phyloP scores from a whole-genome alignment of 352 stramenopile genomes.

The Phytophthora capsici region DNA sequence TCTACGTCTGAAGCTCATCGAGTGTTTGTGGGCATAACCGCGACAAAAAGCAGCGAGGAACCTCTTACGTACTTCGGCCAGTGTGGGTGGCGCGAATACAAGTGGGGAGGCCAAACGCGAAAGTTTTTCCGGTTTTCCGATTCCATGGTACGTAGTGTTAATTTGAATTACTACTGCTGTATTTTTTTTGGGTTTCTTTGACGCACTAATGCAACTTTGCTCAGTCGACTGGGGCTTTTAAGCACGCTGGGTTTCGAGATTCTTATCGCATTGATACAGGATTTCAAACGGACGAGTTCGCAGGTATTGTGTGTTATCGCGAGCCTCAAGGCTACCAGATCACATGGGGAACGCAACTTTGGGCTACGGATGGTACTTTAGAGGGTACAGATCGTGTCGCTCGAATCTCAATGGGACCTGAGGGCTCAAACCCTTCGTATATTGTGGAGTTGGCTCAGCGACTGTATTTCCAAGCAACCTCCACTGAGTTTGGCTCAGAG shows the following conservation, averaged over 20 bases:
- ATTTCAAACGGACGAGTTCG: slow-evolving; percentile 64
- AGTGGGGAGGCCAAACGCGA: slow-evolving; percentile 67
- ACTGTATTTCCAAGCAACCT: slow-evolving; percentile 81
- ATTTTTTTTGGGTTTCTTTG: background rate
- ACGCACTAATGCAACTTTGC: slow-evolving; percentile 6
- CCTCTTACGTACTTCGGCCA: slow-evolving; percentile 81
- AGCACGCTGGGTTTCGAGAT: slow-evolving; percentile 82
- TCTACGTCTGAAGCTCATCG: slow-evolving; percentile 69
- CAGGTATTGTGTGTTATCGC: slow-evolving; percentile 80
- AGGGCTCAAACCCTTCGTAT: slow-evolving; percentile 40
- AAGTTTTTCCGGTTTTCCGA: slow-evolving; percentile 89
- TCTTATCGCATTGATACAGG: slow-evolving; percentile 62
- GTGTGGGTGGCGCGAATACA: slow-evolving; percentile 86
- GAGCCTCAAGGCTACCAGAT: slow-evolving; percentile 15
- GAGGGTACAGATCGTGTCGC: slow-evolving; percentile 66
- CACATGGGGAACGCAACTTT: slow-evolving; percentile 66
- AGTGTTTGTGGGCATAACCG: slow-evolving; percentile 49
- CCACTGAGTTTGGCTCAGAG: slow-evolving; percentile 58
- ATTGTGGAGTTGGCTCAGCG: slow-evolving; percentile 46
- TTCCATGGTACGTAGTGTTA: slow-evolving; percentile 47
- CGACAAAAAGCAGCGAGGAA: slow-evolving; percentile 33
- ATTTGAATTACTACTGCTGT: no score
- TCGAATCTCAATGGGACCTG: slow-evolving; percentile 41
- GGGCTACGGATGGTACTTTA: slow-evolving; percentile 81
- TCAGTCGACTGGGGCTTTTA: slow-evolving; percentile 80